Conservation (phyloP, 2,329 filamentous ascomycete genomes). For the Colletotrichum sansevieriae region DNA sequence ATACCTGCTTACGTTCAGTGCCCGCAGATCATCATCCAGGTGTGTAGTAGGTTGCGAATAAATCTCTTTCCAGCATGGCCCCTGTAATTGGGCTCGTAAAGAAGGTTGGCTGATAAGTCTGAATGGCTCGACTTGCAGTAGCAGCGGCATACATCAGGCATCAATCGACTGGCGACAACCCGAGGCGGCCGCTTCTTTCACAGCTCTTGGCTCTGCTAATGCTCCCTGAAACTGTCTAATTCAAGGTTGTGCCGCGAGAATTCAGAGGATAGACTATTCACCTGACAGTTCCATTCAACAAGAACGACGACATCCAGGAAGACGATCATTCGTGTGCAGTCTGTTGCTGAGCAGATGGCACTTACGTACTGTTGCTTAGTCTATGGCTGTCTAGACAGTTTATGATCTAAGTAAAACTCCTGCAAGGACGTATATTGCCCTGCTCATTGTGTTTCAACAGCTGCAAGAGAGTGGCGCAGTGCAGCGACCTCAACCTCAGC, state of each 20-base stretch:
- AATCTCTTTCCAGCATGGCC: neutral
- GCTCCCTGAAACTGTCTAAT: conserved; percentile 1
- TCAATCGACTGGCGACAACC: neutral
- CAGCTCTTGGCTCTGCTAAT: neutral
- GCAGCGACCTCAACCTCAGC: conserved; percentile 4
- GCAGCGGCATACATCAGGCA: neutral
- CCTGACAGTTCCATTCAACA: conserved; percentile 3
- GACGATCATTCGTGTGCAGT: neutral
- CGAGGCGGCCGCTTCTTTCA: conserved; percentile 4
- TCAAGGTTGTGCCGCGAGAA: conserved; percentile 4
- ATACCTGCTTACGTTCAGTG: neutral
- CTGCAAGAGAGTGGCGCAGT: conserved; percentile 16
- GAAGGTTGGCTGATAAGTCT: neutral
- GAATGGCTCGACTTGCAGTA: neutral
- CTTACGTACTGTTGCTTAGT: neutral
- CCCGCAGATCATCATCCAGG: neutral
- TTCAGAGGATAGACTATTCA: neutral
- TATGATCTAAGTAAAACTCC: neutral
- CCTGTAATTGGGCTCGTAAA: neutral
- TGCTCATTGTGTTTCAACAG: neutral
- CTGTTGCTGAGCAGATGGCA: conserved; percentile 8
- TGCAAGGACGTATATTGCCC: conserved; percentile 1
- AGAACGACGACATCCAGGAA: conserved; percentile 1
- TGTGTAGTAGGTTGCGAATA: no score
- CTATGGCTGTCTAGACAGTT: conserved; percentile 13